Evolutionary conservation across 768 basidiomycete genomes (phyloP), one percentile per base, ranked within the genome.

Genomic region (Baorangia bicolor): DNA sequence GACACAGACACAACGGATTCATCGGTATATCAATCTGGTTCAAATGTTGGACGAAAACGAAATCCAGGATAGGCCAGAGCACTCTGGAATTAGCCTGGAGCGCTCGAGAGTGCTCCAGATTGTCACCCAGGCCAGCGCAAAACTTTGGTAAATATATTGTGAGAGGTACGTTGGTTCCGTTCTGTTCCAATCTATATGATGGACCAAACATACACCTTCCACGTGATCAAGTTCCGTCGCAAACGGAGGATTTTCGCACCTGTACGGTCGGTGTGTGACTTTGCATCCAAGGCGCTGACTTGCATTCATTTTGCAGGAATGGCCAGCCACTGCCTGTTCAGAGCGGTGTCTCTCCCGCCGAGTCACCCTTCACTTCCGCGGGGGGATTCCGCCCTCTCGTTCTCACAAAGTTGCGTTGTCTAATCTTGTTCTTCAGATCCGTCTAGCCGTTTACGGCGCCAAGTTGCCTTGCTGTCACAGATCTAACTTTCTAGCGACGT

Each of bases 221-320:
- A 28, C 23, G 11, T 21, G 20, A 31, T 40, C 43, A 47, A 27
- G 43, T 56, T 61, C 69, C 69, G 71, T 50, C 30, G 21, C 33
- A 34, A 21, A 46, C 71, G 69, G 70, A 46, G 48, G 40, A 41
- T 16, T 16, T 41, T 41, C 21, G 21, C 40, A 41, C 38, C 38
- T 28, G 47, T 47, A 47, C 44, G 47, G 40, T 41, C 55, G 57
- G 57, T 57, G 59, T 58, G 51, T 49, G 53, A 56, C 33, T 53
- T 57, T 40, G 51, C 35, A 23, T 50, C 57, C 48, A 35, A 51
- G 59, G 56, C 69, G 34, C 64, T 70, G 69, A 62, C 53, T 31
- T 51, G 40, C n/a, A 27, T 65, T 65, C 57, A 64, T 66, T 63
- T 65, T 41, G 64, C 65, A 58, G 67, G 54, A 62, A 62, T 53